These are phyloP conservation scores for Auriscalpium vulgare DNA, from an alignment of 768 basidiomycete species.

Conservation along the genomic window DNA sequence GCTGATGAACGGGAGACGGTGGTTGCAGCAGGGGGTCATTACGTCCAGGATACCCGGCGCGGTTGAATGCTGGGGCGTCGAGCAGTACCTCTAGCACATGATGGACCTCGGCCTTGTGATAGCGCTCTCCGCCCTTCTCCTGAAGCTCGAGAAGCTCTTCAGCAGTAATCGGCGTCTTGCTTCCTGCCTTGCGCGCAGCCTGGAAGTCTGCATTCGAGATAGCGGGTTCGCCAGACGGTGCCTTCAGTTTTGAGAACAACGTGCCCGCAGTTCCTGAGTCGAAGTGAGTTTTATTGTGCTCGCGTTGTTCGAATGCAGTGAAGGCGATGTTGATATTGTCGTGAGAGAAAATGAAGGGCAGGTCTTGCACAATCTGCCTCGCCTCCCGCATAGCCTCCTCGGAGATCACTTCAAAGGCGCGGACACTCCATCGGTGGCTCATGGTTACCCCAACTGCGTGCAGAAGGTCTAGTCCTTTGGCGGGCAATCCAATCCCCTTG, in stretches of 20 bases:
- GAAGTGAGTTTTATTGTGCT: conserved; percentile 2
- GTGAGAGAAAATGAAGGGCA: neutral
- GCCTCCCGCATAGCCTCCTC: neutral
- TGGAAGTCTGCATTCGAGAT: neutral
- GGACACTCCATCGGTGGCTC: conserved; percentile 3
- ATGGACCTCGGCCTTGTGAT: neutral
- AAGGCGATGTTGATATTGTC: conserved; percentile 10
- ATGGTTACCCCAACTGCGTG: conserved; percentile 8
- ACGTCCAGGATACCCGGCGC: neutral
- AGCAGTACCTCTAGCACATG: neutral
- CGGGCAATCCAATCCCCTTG: conserved; percentile 1
- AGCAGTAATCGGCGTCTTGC: neutral
- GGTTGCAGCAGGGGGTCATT: neutral
- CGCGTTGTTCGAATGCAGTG: neutral
- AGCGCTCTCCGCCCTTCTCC: neutral
- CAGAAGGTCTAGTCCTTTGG: conserved; percentile 2
- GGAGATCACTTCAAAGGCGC: neutral
- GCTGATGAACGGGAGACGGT: neutral
- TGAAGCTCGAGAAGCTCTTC: neutral
- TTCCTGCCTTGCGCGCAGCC: neutral
- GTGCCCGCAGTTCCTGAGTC: neutral
- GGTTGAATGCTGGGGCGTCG: neutral
- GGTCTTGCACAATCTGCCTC: neutral
- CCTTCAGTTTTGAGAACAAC: neutral
- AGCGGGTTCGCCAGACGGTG: neutral